A percentile compares a stretch with the other conserved stretches of the same genome.
Evolutionary conservation across 495 filamentous ascomycete genomes (phyloP).

Genomic region (Podospora fimiseda): DNA sequence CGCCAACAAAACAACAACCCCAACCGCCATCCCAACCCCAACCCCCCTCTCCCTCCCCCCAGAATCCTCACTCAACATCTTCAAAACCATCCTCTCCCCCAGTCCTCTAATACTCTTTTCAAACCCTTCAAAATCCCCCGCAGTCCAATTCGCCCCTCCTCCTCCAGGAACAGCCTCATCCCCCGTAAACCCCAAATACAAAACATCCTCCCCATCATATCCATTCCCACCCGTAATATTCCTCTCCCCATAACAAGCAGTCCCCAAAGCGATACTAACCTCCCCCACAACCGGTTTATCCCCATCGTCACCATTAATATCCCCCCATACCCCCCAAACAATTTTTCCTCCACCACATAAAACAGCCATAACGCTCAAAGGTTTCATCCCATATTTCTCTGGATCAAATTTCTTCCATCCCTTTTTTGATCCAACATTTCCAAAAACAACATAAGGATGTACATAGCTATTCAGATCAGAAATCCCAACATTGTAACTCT

Average conservation of each 20-base stretch:
- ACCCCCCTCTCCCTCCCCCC: not conserved
- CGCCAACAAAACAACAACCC: no score
- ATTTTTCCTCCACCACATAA: constrained; percentile 52
- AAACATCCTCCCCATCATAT: constrained; percentile 41
- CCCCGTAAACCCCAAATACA: constrained; percentile 52
- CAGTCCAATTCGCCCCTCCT: constrained; percentile 45
- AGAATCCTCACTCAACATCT: not conserved
- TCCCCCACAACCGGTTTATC: constrained; percentile 46
- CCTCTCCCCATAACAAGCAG: constrained; percentile 44
- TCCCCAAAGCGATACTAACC: constrained; percentile 51
- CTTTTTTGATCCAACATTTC: constrained; percentile 40
- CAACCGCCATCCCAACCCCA: not conserved
- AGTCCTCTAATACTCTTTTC: constrained; percentile 42
- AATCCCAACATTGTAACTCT: constrained; percentile 31
- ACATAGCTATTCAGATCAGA: constrained; percentile 54
- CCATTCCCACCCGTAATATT: constrained; percentile 46
- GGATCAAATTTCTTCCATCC: constrained; percentile 47
- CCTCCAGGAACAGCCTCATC: constrained; percentile 42
- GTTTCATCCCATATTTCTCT: constrained; percentile 43
- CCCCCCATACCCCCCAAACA: constrained; percentile 62
- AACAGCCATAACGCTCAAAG: constrained; percentile 57
- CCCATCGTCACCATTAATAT: constrained; percentile 52
- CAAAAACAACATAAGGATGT: constrained; percentile 62
- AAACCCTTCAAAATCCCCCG: constrained; percentile 36
- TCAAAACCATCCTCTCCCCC: constrained; percentile 36